Evolutionary conservation across 306 rosid genomes (phyloP).

Genomic region (Lablab purpureus): DNA sequence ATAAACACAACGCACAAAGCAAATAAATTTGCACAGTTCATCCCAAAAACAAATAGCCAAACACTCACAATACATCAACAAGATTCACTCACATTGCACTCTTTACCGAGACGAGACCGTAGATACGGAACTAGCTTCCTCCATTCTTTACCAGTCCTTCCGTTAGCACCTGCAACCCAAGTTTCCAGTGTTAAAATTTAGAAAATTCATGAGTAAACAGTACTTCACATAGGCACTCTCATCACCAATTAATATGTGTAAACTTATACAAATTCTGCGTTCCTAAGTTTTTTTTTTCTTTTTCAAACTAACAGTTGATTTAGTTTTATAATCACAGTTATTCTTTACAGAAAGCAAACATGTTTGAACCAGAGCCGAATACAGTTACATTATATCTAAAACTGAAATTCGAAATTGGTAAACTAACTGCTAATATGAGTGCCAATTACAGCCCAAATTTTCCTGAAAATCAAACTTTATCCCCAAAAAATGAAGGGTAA

Average conservation of each 20-base stretch:
- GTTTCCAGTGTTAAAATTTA: conserved; percentile 11
- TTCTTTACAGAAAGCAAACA: background rate
- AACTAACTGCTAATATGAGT: background rate
- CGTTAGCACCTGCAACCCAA: conserved; percentile 86
- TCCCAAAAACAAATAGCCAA: background rate
- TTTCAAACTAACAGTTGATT: background rate
- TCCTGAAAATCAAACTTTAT: conserved; percentile 31
- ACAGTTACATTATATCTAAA: background rate
- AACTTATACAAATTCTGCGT: background rate
- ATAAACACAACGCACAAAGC: conserved; percentile 26
- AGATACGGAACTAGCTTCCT: conserved; percentile 87
- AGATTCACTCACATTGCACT: conserved; percentile 69
- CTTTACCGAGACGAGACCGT: conserved; percentile 77
- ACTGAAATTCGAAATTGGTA: background rate
- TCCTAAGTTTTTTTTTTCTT: background rate
- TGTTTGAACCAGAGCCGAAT: background rate
- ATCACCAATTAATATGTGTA: conserved; percentile 13
- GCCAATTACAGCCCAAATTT: background rate
- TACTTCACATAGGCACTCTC: conserved; percentile 5
- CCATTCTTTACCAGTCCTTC: conserved; percentile 88
- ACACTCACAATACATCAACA: conserved; percentile 25
- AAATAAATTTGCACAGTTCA: conserved; percentile 36
- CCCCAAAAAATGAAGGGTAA: conserved; percentile 5
- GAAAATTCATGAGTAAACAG: conserved; percentile 6
- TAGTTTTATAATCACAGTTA: background rate